Percentiles rank a stretch among this genome's conserved stretches.
These are phyloP conservation scores for Tricholoma saponaceum DNA, from an alignment of 768 basidiomycete species.

Conservation along the genomic window DNA sequence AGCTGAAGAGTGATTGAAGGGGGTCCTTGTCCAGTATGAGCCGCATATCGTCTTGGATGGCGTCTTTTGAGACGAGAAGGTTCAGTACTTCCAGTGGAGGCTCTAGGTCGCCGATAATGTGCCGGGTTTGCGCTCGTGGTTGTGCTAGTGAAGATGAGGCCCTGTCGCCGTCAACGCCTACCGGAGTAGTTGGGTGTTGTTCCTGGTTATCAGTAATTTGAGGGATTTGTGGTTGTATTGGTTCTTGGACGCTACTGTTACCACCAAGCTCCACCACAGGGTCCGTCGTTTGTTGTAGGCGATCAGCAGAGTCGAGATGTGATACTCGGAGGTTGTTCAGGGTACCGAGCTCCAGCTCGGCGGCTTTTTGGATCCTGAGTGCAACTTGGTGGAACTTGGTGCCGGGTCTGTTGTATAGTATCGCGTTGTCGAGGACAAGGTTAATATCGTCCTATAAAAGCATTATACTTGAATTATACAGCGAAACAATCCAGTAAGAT, in stretches of 20 bases:
- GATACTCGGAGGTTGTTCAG: constrained; percentile 28
- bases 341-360: constrained; percentile 37
- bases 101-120: constrained; percentile 66
- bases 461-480: background rate
- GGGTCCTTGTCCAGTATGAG: constrained; percentile 55
- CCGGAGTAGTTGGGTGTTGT: background rate
- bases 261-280: background rate
- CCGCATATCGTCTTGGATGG: constrained; percentile 49
- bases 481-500: background rate
- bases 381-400: constrained; percentile 71
- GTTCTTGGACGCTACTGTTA: background rate
- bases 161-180: background rate
- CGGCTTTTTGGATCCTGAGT: constrained; percentile 45
- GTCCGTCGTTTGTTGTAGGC: background rate
- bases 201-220: background rate
- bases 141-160: constrained; percentile 7
- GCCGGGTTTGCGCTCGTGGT: too few relatives aligned
- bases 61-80: constrained; percentile 49
- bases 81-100: constrained; percentile 55
- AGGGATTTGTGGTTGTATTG: background rate
- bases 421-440: constrained; percentile 83
- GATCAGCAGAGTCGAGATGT: background rate
- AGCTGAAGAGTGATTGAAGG: constrained; percentile 62
- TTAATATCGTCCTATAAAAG: constrained; percentile 65
- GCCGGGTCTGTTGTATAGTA: constrained; percentile 79